Evolutionary conservation across 306 rosid genomes (phyloP), one percentile per base, ranked within the genome.

Genomic region (Psophocarpus tetragonolobus): DNA sequence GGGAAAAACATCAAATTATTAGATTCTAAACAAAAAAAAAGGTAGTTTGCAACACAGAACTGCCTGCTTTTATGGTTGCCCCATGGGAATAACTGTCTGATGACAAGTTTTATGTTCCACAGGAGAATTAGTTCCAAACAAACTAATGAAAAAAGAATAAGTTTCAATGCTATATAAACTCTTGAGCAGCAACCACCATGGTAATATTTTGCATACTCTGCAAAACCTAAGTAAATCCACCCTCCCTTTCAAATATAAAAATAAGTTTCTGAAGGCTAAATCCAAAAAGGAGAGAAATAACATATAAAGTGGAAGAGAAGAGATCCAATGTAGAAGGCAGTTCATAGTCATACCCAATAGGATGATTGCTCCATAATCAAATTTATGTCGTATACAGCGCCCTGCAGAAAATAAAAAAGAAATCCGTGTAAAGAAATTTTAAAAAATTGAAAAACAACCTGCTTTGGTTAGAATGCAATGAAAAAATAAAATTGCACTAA

Each of bases 301-400:
- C 32, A 58, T 29, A 77, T 54, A 32, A 35, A 26, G 35, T 12
- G 51, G 57, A 78, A 68, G 38, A 54, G 57, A 24, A 57, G 45
- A 63, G 45, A 63, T 50, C 45, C 32, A 9, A 35, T 68, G 69
- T 64, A 74, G 79, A 29, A 29, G 57, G 71, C 76, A 81, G 76
- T 73, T 41, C 47, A 41, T 30, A 30, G 3, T 72, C 57, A 58
- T 89, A 94, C 98, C 98, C 84, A 94, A 79, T 47, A 94, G 70
- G 71, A 94, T 87, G 80, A 94, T 85, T 63, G 97, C 98, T 87
- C 98, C 98, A 81, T 92, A 92, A 79, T 94, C 97, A 86, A 85
- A 88, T 81, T 65, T 88, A 80, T 94, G 98, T 23, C 98, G 90
- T 72, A 94, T 94, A 84, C 97, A 94, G 62, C 98, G 91, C 81